phyloP scores from a whole-genome alignment of 164 flowering plant species.

The Chimonanthus salicifolius region DNA sequence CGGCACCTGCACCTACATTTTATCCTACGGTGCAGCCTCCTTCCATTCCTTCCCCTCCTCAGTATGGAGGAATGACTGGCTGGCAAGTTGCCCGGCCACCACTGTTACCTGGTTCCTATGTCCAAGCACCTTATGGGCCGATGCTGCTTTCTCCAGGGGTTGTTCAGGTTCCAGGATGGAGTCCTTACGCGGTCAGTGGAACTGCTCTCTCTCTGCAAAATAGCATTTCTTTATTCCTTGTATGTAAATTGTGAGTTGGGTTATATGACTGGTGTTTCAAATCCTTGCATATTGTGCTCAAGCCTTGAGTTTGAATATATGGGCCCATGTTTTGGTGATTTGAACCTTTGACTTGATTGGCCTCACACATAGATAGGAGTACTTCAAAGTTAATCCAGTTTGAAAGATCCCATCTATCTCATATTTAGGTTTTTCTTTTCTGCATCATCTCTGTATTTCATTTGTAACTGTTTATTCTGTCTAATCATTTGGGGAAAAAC shows the following conservation, averaged over 20 bases:
- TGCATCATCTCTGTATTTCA: too few species aligned
- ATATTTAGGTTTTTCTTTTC: neutral
- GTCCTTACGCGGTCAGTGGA: slow-evolving; percentile 54
- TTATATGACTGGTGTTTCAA: neutral
- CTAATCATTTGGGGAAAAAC: too few species aligned
- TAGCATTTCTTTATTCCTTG: neutral
- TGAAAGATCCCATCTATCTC: neutral
- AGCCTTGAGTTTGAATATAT: neutral
- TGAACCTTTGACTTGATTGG: neutral
- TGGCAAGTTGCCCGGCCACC: slow-evolving; percentile 73
- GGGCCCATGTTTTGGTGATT: neutral
- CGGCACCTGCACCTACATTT: slow-evolving; percentile 40
- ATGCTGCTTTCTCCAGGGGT: slow-evolving; percentile 58
- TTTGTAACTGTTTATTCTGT: too few species aligned
- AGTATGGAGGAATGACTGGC: slow-evolving; percentile 48
- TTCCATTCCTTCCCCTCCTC: slow-evolving; percentile 53
- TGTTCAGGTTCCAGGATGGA: slow-evolving; percentile 75
- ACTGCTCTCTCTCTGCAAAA: neutral
- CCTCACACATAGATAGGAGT: neutral
- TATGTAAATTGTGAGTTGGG: neutral
- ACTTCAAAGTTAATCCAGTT: neutral
- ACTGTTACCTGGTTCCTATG: slow-evolving; percentile 56
- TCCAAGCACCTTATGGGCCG: slow-evolving; percentile 74
- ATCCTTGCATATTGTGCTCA: neutral
- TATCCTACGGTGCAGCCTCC: slow-evolving; percentile 62